phyloP scores from a whole-genome alignment of 148 eudicot genomes.

The Rhododendron molle region DNA sequence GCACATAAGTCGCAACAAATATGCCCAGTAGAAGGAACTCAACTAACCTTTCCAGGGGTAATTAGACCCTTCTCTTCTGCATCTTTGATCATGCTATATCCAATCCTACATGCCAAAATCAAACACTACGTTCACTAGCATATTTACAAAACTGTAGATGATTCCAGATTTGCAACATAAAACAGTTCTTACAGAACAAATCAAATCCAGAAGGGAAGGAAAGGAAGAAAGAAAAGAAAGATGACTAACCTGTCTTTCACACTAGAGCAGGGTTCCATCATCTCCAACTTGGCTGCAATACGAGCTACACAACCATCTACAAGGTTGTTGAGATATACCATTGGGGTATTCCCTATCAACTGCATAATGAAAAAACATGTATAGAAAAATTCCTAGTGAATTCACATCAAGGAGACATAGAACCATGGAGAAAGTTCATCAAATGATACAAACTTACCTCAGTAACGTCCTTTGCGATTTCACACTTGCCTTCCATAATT shows the following conservation, averaged over 20 bases:
- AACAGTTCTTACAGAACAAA: not conserved
- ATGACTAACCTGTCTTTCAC: constrained; percentile 61
- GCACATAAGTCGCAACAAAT: not conserved
- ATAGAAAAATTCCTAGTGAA: not conserved
- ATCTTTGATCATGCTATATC: constrained; percentile 64
- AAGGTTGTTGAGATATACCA: constrained; percentile 68
- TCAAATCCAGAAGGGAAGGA: not conserved
- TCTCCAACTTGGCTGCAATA: constrained; percentile 69
- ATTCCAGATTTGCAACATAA: not conserved
- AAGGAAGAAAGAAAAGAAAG: not conserved
- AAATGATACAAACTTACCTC: constrained; percentile 32
- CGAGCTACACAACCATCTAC: constrained; percentile 74
- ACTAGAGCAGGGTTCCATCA: constrained; percentile 86
- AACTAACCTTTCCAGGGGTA: constrained; percentile 64
- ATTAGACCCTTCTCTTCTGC: constrained; percentile 83
- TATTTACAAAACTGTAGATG: not conserved
- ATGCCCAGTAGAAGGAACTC: not conserved
- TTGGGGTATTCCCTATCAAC: constrained; percentile 74
- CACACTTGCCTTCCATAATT: constrained; percentile 36
- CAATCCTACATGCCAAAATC: constrained; percentile 45
- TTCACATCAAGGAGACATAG: not conserved
- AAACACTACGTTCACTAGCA: not conserved
- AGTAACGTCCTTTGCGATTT: constrained; percentile 63
- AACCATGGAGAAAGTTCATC: not conserved
- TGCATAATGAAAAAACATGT: constrained; percentile 10